Evolutionary conservation across 257 asterid genomes (phyloP), one percentile per base, ranked within the genome.

Genomic region (Verbascum thapsus): DNA sequence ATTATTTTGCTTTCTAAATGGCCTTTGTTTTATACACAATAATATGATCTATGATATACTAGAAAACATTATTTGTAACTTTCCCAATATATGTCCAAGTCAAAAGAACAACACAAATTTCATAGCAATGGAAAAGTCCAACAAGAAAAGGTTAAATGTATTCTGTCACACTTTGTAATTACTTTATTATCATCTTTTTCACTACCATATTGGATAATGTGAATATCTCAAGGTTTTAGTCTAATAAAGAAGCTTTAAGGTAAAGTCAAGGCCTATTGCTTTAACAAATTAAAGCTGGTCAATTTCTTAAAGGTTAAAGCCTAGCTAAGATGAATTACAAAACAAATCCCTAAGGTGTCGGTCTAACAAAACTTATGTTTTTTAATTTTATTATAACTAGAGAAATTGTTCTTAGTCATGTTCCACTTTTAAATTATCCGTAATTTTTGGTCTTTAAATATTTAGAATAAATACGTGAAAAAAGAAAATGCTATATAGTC

Each of bases 61-160:
- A 7, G 18, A 49, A 35, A 44, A 54, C 64, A 53, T 10, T 1
- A 15, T 26, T 61, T 59, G 77, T 65, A 44, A 69, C 74, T 72
- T 82, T 72, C 69, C 64, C 62, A 58, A 17, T 72, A 53, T 53
- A 47, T 55, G 57, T 64, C 67, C 53, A 34, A 70, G 76, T 64
- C 70, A 50, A 73, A n/a, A 72, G 53, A 43, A 57, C 64, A 50
- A 57, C 64, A 50, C 68, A 65, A 59, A 26, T 67, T 71, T 63
- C 71, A 20, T 59, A 19, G 20, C 74, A 19, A 47, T 20, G 64
- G 67, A 70, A 66, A 35, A 61, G 71, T 72, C 74, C 71, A 71
- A 69, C 40, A 42, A 53, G 53, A 15, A 63, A 78, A 74, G 62
- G 63, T 40, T 44, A 43, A 47, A 23, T 12, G 9, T 55, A 37